phyloP scores from a whole-genome alignment of 1,139 yeast genomes.

The Scheffersomyces cryptocercus region DNA sequence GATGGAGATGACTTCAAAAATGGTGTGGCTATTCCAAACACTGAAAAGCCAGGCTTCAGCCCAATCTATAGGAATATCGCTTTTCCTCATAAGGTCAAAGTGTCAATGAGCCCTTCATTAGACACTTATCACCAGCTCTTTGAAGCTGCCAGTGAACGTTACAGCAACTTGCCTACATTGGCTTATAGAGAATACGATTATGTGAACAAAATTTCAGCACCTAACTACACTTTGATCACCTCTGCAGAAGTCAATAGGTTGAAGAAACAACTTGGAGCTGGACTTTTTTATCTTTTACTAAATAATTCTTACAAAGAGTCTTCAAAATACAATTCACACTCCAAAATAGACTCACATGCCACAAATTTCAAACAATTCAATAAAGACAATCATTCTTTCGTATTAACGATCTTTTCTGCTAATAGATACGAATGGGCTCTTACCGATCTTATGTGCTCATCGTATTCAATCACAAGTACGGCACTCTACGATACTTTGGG shows the following conservation, averaged over 20 bases:
- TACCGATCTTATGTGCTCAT: slow-evolving; percentile 20
- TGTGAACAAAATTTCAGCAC: slow-evolving; percentile 14
- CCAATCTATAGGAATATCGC: slow-evolving; percentile 34
- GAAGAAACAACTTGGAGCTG: slow-evolving; percentile 19
- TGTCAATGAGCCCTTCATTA: slow-evolving; percentile 16
- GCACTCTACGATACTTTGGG: slow-evolving; percentile 30
- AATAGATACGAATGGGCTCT: slow-evolving; percentile 27
- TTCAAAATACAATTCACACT: slow-evolving; percentile 17
- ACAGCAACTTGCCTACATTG: slow-evolving; percentile 13
- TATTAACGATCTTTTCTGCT: slow-evolving; percentile 20
- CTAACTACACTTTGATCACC: slow-evolving; percentile 11
- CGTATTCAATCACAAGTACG: slow-evolving; percentile 25
- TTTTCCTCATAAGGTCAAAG: slow-evolving; percentile 23
- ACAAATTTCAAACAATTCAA: slow-evolving; percentile 12
- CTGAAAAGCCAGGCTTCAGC: slow-evolving; percentile 31
- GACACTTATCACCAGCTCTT: slow-evolving; percentile 17
- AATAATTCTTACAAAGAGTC: slow-evolving; percentile 18
- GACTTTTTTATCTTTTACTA: slow-evolving; percentile 20
- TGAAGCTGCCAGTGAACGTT: slow-evolving; percentile 12
- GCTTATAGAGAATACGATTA: slow-evolving; percentile 20
- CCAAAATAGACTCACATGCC: slow-evolving; percentile 20
- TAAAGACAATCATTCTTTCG: slow-evolving; percentile 20
- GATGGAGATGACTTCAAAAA: slow-evolving; percentile 2
- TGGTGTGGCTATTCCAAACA: slow-evolving; percentile 31
- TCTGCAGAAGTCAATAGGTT: slow-evolving; percentile 16